Percentiles rank a stretch among this genome's conserved stretches.
Evolutionary conservation across 192 early-diverging fungal genomes (phyloP).

Genomic region (Rhizophagus sp.): DNA sequence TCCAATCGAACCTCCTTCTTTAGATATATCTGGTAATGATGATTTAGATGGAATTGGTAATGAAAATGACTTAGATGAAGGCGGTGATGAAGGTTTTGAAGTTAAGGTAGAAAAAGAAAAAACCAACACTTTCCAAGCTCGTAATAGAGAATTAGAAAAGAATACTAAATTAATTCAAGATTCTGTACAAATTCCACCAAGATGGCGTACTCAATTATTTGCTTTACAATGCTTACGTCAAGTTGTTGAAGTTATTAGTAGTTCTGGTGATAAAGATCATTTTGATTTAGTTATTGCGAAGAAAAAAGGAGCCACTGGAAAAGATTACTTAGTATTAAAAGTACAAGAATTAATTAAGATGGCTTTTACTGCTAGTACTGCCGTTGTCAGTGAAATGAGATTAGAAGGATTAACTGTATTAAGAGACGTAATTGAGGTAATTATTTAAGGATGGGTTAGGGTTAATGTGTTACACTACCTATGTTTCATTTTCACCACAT

Average conservation of each 20-base stretch:
- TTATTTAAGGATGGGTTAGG: conserved; percentile 10
- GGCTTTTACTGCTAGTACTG: conserved; percentile 86
- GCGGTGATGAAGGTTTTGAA: conserved; percentile 24
- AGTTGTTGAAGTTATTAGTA: conserved; percentile 62
- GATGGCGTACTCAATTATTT: conserved; percentile 83
- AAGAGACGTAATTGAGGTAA: conserved; percentile 69
- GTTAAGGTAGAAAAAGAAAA: neutral
- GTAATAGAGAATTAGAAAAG: conserved; percentile 1
- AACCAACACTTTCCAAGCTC: neutral
- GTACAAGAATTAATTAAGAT: conserved; percentile 88
- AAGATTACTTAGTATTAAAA: conserved; percentile 73
- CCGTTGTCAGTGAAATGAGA: conserved; percentile 70
- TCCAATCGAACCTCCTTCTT: conserved; percentile 22
- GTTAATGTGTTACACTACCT: neutral
- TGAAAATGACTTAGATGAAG: conserved; percentile 35
- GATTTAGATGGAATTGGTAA: conserved; percentile 49
- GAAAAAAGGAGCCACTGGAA: conserved; percentile 52
- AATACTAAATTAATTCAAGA: conserved; percentile 2
- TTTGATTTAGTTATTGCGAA: conserved; percentile 65
- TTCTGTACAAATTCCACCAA: conserved; percentile 48
- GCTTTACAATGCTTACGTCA: conserved; percentile 72
- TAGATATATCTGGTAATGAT: conserved; percentile 38
- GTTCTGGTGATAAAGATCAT: conserved; percentile 61
- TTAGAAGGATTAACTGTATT: conserved; percentile 80
- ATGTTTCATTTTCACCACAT: no score